Conservation (phyloP, 352 stramenopile species). For the Pythium diclinum region DNA sequence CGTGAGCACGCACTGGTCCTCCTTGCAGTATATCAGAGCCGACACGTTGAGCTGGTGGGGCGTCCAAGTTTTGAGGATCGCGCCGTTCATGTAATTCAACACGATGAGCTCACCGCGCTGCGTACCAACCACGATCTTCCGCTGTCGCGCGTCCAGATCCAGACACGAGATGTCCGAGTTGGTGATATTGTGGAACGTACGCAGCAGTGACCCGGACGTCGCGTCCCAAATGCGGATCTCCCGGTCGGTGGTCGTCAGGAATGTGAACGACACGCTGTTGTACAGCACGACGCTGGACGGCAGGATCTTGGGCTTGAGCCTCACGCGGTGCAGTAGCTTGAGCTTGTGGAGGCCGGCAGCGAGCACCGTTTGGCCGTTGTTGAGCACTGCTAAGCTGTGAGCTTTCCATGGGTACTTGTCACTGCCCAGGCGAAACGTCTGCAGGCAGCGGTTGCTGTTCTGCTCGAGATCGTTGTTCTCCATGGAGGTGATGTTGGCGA, state of each 20-base stretch:
- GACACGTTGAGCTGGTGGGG: constrained; percentile 62
- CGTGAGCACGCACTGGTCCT: constrained; percentile 70
- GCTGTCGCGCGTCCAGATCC: constrained; percentile 61
- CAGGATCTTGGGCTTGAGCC: constrained; percentile 54
- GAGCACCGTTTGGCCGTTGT: constrained; percentile 59
- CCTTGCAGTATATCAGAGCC: constrained; percentile 67
- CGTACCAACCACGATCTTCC: constrained; percentile 67
- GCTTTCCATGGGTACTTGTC: constrained; percentile 70
- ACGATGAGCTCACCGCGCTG: constrained; percentile 67
- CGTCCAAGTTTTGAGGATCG: constrained; percentile 59
- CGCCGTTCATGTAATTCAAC: constrained; percentile 76
- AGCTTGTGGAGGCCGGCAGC: constrained; percentile 63
- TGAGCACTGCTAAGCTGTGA: constrained; percentile 56
- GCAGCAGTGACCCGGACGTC: constrained; percentile 45
- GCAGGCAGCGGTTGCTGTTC: constrained; percentile 55
- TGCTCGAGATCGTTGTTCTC: constrained; percentile 60
- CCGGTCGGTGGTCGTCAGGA: constrained; percentile 64
- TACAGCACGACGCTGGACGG: constrained; percentile 64
- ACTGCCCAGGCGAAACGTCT: constrained; percentile 67
- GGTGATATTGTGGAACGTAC: constrained; percentile 53
- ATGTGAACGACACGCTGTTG: constrained; percentile 62
- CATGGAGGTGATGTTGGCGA: constrained; percentile 56
- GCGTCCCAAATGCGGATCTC: constrained; percentile 75
- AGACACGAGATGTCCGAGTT: constrained; percentile 66
- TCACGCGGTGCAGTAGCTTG: constrained; percentile 65